Evolutionary conservation across 495 filamentous ascomycete species (phyloP).

Genomic region (Niebla homalea): DNA sequence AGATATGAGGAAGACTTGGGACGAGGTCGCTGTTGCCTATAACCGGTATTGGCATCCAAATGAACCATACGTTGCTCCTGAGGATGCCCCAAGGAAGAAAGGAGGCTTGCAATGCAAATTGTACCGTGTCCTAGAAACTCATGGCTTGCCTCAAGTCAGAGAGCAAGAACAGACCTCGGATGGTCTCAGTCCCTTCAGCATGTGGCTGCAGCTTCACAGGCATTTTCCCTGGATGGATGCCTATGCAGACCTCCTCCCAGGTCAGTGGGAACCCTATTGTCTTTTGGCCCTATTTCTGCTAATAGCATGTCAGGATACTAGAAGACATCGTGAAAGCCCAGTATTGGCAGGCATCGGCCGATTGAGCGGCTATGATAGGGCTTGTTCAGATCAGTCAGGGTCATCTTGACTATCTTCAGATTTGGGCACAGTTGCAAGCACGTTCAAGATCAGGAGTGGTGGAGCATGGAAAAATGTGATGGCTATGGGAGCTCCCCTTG

Average conservation of each 20-base stretch:
- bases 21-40: background rate
- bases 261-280: too few species aligned
- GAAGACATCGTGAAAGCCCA: too few species aligned
- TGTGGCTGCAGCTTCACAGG: slow-evolving; percentile 7
- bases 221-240: slow-evolving; percentile 9
- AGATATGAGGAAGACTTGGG: background rate
- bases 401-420: too few species aligned
- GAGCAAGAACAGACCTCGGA: slow-evolving; percentile 5
- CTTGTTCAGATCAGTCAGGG: too few species aligned
- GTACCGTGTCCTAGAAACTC: slow-evolving; percentile 38
- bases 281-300: too few species aligned
- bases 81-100: background rate
- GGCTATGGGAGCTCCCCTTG: too few species aligned
- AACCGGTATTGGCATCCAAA: background rate
- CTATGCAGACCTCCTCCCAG: background rate
- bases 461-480: too few species aligned
- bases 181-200: slow-evolving; percentile 4
- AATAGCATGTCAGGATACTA: too few species aligned
- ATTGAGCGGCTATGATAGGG: too few species aligned
- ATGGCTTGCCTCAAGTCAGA: slow-evolving; percentile 17
- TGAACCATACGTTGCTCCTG: background rate
- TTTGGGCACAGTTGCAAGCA: too few species aligned
- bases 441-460: too few species aligned
- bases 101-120: slow-evolving; percentile 41
- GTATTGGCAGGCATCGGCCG: too few species aligned